Conservation (phyloP, 164 flowering plant genomes). For the Stephania cephalantha region DNA sequence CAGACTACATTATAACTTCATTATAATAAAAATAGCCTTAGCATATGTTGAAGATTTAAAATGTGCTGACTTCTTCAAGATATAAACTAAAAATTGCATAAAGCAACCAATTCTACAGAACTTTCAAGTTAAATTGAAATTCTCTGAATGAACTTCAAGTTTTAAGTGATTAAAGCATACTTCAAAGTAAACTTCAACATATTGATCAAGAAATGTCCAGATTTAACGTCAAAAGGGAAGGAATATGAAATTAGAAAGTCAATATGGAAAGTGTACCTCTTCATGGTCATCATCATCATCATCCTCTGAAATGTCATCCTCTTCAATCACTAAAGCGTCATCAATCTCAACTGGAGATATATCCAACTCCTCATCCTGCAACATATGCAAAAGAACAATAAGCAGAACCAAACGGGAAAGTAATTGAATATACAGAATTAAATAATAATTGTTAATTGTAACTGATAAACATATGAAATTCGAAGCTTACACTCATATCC, state of each 20-base stretch:
- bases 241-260: neutral
- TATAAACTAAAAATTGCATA: too few relatives aligned
- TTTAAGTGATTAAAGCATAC: neutral
- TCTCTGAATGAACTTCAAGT: neutral
- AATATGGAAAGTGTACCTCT: conserved; percentile 45
- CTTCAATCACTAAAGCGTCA: conserved; percentile 93
- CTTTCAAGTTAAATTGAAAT: neutral
- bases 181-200: neutral
- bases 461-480: neutral
- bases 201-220: neutral
- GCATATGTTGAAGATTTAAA: too few relatives aligned
- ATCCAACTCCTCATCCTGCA: conserved; percentile 88
- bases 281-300: conserved; percentile 92
- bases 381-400: neutral
- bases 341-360: conserved; percentile 84
- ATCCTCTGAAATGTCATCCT: conserved; percentile 93
- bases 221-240: too few relatives aligned
- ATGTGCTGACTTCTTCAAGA: too few relatives aligned
- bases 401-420: neutral
- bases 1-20: too few relatives aligned
- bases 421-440: neutral
- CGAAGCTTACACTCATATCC: neutral
- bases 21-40: too few relatives aligned
- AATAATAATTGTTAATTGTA: neutral
- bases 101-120: too few relatives aligned